phyloP scores from a whole-genome alignment of 176 grass and related monocot genomes.

The Thalia dealbata region DNA sequence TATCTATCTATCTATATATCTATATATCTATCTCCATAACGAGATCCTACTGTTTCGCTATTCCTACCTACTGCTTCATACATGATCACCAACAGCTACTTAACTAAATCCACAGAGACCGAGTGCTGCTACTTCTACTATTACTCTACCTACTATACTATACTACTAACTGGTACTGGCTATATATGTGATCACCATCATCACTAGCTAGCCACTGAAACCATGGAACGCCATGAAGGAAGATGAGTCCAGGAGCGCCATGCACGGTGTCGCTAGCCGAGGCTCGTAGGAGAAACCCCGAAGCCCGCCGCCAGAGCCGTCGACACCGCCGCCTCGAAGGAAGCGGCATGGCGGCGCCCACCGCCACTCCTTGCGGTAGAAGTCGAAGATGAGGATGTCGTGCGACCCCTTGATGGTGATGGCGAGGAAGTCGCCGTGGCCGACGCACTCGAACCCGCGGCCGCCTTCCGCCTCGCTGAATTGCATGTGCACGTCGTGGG shows the following conservation, averaged over 20 bases:
- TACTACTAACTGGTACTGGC: not conserved
- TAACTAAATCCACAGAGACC: constrained; percentile 1
- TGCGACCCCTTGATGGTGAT: constrained; percentile 33
- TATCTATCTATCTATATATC: not conserved
- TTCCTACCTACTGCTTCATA: not conserved
- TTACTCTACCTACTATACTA: not conserved
- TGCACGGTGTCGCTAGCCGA: constrained; percentile 77
- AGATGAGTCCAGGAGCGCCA: constrained; percentile 65
- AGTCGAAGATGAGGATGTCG: constrained; percentile 63
- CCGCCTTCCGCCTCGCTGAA: constrained; percentile 42
- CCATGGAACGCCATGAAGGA: constrained; percentile 38
- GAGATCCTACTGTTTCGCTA: not conserved
- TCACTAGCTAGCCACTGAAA: constrained; percentile 31
- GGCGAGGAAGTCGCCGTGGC: constrained; percentile 52
- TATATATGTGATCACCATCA: too few species aligned
- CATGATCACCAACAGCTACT: not conserved
- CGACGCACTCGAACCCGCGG: constrained; percentile 67
- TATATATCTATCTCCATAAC: not conserved
- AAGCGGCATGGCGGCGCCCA: constrained; percentile 72
- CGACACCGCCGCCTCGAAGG: constrained; percentile 12
- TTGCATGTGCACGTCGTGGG: constrained; percentile 47
- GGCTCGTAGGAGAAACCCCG: constrained; percentile 66
- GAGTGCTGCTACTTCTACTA: not conserved
- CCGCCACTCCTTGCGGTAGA: constrained; percentile 50
- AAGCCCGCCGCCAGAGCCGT: constrained; percentile 19